phyloP scores from a whole-genome alignment of 2,329 filamentous ascomycete species.

The Thelonectria discophora region DNA sequence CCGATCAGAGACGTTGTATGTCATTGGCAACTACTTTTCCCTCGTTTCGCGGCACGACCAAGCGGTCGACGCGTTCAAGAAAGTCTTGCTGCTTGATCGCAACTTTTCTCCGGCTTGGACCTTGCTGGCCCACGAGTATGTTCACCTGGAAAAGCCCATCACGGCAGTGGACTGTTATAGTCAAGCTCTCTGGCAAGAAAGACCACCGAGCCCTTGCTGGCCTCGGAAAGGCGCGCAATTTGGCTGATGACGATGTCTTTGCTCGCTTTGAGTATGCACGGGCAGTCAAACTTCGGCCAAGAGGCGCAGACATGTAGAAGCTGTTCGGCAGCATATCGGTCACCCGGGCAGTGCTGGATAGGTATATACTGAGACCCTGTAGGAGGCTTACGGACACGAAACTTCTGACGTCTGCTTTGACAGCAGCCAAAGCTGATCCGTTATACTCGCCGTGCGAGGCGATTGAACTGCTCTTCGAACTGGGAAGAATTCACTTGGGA shows the following conservation, averaged over 20 bases:
- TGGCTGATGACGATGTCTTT: not conserved
- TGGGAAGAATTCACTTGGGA: not conserved
- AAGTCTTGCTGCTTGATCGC: not conserved
- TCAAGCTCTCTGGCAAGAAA: not conserved
- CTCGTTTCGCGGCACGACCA: not conserved
- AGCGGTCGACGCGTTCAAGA: not conserved
- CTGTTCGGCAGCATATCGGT: not conserved
- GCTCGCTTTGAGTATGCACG: not conserved
- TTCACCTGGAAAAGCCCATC: not conserved
- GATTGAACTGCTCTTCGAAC: not conserved
- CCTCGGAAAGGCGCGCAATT: not conserved
- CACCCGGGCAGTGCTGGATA: not conserved
- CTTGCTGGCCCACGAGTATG: not conserved
- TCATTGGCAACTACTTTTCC: constrained; percentile 10
- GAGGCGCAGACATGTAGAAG: not conserved
- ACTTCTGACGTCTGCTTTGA: not conserved
- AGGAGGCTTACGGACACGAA: not conserved
- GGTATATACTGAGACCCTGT: not conserved
- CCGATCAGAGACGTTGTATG: constrained; percentile 5
- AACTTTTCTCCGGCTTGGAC: not conserved
- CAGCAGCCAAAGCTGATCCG: not conserved
- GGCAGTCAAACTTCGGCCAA: not conserved
- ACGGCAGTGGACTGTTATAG: not conserved
- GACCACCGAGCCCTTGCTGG: not conserved
- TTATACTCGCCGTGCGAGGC: not conserved